Evolutionary conservation across 23 red algal genomes (phyloP).

Genomic region (Gracilariopsis chorda): DNA sequence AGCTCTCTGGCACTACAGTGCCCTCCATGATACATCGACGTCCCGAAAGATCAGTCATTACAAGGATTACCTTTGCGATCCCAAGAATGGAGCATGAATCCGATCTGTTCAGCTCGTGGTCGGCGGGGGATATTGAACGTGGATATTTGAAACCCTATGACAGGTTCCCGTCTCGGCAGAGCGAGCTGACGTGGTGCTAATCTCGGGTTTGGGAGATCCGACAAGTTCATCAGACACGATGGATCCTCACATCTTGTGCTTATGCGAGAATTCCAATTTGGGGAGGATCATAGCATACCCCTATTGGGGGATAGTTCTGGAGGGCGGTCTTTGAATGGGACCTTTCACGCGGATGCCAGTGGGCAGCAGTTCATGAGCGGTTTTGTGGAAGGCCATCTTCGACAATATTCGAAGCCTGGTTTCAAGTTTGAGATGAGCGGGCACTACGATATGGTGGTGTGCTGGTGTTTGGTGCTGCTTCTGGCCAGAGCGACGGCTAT

Average conservation of each 20-base stretch:
- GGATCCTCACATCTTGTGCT: neutral
- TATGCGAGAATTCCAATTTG: neutral
- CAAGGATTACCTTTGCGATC: too few species aligned
- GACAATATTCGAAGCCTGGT: conserved; percentile 16
- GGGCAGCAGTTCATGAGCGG: neutral
- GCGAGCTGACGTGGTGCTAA: neutral
- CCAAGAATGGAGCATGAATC: conserved; percentile 1
- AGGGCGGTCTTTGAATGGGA: too few species aligned
- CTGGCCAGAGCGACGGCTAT: too few species aligned
- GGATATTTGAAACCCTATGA: neutral
- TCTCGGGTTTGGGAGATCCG: neutral
- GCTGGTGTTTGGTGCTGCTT: too few species aligned
- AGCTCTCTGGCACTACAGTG: too few species aligned
- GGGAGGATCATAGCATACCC: too few species aligned
- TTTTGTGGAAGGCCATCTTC: neutral
- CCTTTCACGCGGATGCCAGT: neutral
- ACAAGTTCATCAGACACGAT: neutral
- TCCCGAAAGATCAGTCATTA: too few species aligned
- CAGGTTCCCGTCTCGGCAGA: neutral
- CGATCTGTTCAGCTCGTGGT: neutral
- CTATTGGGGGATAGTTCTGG: too few species aligned
- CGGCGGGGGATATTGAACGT: neutral
- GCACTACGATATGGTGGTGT: too few species aligned
- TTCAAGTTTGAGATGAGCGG: neutral
- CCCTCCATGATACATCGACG: too few species aligned